Base-by-base conservation (phyloP, 192 early-diverging fungal species). In the Cetraspora pellucida region DNA sequence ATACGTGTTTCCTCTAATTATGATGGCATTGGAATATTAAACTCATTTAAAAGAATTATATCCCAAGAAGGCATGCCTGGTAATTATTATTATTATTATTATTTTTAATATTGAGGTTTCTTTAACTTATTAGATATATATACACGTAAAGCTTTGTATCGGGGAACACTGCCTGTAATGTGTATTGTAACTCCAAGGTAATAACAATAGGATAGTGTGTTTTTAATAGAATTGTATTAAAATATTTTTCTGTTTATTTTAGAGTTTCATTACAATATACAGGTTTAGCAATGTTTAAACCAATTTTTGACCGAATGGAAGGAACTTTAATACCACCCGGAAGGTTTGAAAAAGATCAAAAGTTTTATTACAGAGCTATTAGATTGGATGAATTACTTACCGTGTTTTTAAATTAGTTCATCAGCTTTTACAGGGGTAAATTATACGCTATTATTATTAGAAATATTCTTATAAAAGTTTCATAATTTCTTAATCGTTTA, bases 301-400 rank as follows among this genome's bases (percentile, higher is more conserved):
- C 83, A 11, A 78, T 84, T 13, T 84, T 84, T 77, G 83, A 82
- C 27, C 77, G 63, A 59, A 52, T 82, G 47, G 83, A 84, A 78
- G 81, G 81, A 55, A 66, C 47, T 9, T 14, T 81, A 57, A 50
- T 82, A 30, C 83, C 83, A 21, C 46, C 69, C 0, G 81, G 80
- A 67, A 83, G 63, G 63, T 65, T 65, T 10, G 37, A 21, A 10
- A 31, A 27, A 0, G 13, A 27, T 27, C 9, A 60, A 25, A 28
- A 4, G 17, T 37, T 10, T 19, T 44, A 65, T 37, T 37, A 44
- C 10, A 37, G 14, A 3, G 19, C 9, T 43, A 37, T 19, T 2
- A 13, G 31, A n/a, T 14, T 19, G 14, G 16, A n/a, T 9, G 13
- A 10, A 21, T 65, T 4, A 54, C 17, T 65, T n/a, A 44, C n/a